Conservation (phyloP, 2,329 filamentous ascomycete genomes). For the Dryadomyces quercus-mongolicae region DNA sequence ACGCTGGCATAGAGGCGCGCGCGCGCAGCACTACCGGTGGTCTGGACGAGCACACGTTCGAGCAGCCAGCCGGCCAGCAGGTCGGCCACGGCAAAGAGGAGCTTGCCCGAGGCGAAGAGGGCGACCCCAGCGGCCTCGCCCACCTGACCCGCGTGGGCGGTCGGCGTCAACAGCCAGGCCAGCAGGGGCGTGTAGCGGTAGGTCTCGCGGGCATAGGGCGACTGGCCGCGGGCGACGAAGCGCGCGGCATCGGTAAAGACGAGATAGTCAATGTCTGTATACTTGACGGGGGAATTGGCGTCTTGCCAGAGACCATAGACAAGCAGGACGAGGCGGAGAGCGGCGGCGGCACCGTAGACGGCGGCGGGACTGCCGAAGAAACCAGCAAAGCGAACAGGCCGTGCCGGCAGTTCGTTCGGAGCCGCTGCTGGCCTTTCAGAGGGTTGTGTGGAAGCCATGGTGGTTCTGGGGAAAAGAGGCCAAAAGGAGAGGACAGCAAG, state of each 20-base stretch:
- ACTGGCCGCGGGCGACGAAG: constrained; percentile 48
- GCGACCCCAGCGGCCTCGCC: constrained; percentile 14
- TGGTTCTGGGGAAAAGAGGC: too few relatives aligned
- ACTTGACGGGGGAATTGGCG: constrained; percentile 82
- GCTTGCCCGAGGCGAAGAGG: constrained; percentile 78
- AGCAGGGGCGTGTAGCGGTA: constrained; percentile 95
- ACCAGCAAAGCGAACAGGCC: constrained; percentile 10
- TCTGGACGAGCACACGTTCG: constrained; percentile 24
- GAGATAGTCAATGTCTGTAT: constrained; percentile 97
- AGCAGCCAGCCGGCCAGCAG: constrained; percentile 75
- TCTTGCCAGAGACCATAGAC: constrained; percentile 91
- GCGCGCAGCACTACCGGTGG: constrained; percentile 19
- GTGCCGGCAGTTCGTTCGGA: too few relatives aligned
- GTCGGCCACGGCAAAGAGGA: constrained; percentile 74
- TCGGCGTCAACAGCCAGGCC: constrained; percentile 82
- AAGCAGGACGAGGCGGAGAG: constrained; percentile 62
- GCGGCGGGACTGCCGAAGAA: constrained; percentile 28
- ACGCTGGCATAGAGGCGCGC: constrained; percentile 72
- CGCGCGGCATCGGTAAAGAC: constrained; percentile 94
- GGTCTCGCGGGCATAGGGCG: constrained; percentile 81
- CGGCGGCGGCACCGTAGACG: constrained; percentile 43
- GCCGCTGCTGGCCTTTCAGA: too few relatives aligned
- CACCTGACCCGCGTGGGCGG: constrained; percentile 33
- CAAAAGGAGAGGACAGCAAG: too few relatives aligned
- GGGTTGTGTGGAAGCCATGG: neutral